A percentile compares a stretch with the other conserved stretches of the same genome.
These are phyloP conservation scores for Saccharomycopsis malanga DNA, from an alignment of 805 yeast genomes.

Conservation along the genomic window DNA sequence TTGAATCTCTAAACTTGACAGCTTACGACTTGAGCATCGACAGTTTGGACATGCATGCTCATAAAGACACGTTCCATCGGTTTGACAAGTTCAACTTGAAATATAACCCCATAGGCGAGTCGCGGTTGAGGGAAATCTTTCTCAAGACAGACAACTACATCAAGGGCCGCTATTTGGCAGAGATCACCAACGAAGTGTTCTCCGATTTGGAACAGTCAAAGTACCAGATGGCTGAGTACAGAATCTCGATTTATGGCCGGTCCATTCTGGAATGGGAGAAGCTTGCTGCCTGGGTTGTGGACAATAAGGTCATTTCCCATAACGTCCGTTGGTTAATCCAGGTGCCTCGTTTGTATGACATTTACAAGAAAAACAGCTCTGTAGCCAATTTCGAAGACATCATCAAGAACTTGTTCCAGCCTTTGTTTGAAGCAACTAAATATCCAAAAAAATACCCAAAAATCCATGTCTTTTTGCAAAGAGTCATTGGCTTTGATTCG, in stretches of 20 bases:
- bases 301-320: conserved; percentile 82
- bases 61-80: conserved; percentile 94
- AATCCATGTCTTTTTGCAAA: conserved; percentile 75
- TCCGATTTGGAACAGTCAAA: conserved; percentile 92
- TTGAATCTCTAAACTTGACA: conserved; percentile 80
- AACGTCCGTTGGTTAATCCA: conserved; percentile 97
- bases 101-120: conserved; percentile 97
- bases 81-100: conserved; percentile 96
- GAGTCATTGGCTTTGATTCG: conserved; percentile 96
- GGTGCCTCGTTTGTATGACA: conserved; percentile 87
- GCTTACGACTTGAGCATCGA: conserved; percentile 95
- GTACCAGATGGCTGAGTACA: conserved; percentile 94
- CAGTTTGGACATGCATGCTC: conserved; percentile 99
- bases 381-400: conserved; percentile 71
- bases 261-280: conserved; percentile 90
- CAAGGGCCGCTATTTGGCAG: conserved; percentile 84
- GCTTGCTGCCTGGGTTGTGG: conserved; percentile 90
- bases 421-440: conserved; percentile 82
- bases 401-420: conserved; percentile 71
- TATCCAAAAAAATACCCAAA: conserved; percentile 89
- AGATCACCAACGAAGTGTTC: conserved; percentile 86
- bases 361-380: conserved; percentile 71
- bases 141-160: conserved; percentile 92
- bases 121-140: conserved; percentile 92
- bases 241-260: conserved; percentile 93